Evolutionary conservation across 2,329 filamentous ascomycete genomes (phyloP).

Genomic region (Dothistroma septosporum): DNA sequence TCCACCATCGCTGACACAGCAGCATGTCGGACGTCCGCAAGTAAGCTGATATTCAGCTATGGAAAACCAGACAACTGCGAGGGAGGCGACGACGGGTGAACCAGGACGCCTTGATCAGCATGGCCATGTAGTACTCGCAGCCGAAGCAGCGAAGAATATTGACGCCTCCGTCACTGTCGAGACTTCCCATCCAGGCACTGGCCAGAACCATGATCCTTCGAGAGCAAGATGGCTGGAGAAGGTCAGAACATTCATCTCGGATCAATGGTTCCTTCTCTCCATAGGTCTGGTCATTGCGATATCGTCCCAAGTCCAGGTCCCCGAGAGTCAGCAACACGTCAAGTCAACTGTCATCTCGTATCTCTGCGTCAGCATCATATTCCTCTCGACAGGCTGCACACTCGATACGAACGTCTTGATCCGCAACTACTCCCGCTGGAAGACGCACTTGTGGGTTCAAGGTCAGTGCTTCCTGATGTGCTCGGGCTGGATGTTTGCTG

Average conservation of each 20-base stretch:
- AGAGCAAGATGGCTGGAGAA: neutral
- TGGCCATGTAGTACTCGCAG: neutral
- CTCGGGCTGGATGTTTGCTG: constrained; percentile 57
- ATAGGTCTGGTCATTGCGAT: constrained; percentile 53
- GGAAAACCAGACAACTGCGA: neutral
- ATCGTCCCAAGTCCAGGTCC: constrained; percentile 54
- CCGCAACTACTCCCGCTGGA: constrained; percentile 61
- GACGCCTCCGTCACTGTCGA: neutral
- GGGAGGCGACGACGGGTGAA: neutral
- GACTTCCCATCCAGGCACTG: neutral
- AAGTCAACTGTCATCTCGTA: constrained; percentile 58
- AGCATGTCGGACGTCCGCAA: neutral
- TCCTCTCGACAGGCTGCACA: constrained; percentile 67
- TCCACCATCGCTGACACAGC: neutral
- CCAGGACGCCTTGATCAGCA: neutral
- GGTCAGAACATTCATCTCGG: constrained; percentile 22
- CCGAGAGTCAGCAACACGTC: constrained; percentile 50
- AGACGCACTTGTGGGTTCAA: constrained; percentile 64
- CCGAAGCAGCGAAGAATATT: neutral
- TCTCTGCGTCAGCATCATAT: constrained; percentile 64
- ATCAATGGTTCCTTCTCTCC: constrained; percentile 63
- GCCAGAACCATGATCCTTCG: neutral
- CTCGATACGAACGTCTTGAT: constrained; percentile 60
- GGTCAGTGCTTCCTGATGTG: constrained; percentile 63
- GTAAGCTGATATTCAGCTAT: neutral